Conservation (phyloP, 2,329 filamentous ascomycete genomes). For the Sodiomyces alkalinus region DNA sequence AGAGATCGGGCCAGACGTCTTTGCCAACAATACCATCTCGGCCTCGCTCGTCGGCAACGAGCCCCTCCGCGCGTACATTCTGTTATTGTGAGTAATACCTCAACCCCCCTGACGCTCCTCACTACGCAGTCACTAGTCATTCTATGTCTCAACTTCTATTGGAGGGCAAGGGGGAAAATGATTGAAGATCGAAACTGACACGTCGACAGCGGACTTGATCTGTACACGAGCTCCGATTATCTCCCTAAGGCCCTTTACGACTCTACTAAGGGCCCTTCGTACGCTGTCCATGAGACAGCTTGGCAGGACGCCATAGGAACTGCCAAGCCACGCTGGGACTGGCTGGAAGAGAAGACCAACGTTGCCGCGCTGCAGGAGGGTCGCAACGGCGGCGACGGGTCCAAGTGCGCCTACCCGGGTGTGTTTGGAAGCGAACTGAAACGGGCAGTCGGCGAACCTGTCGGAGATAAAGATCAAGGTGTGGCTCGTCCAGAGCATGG, state of each 20-base stretch:
- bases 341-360: slow-evolving; percentile 17
- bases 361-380: background rate
- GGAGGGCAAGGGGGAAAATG: no score
- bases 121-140: background rate
- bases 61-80: slow-evolving; percentile 17
- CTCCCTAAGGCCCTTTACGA: slow-evolving; percentile 14
- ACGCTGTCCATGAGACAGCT: slow-evolving; percentile 15
- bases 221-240: slow-evolving; percentile 17
- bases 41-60: slow-evolving; percentile 17
- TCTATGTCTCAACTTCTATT: no score
- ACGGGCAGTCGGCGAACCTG: background rate
- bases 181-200: background rate
- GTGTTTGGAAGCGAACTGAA: background rate
- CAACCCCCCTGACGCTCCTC: background rate
- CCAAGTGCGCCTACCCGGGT: background rate
- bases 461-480: background rate
- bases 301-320: slow-evolving; percentile 16
- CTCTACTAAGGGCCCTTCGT: slow-evolving; percentile 13
- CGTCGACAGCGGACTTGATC: slow-evolving; percentile 12
- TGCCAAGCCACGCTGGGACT: slow-evolving; percentile 16
- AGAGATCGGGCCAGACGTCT: slow-evolving; percentile 13
- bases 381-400: background rate
- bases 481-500: background rate
- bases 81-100: slow-evolving; percentile 18
- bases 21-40: slow-evolving; percentile 19